These are phyloP conservation scores for Colletotrichum sp. DNA, from an alignment of 2,329 filamentous ascomycete species.

Conservation along the genomic window DNA sequence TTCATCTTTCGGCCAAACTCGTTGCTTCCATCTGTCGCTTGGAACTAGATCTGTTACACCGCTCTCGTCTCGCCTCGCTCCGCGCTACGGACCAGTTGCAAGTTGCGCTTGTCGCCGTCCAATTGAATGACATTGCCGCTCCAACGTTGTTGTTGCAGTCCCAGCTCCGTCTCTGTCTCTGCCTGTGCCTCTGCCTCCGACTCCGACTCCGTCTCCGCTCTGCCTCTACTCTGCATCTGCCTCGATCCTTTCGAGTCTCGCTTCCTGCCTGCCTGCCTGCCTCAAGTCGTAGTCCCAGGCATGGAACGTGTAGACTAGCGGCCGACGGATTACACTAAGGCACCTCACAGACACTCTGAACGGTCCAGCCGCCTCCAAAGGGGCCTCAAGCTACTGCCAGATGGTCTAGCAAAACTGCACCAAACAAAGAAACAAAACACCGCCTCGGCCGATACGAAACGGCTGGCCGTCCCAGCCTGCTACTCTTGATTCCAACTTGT, in stretches of 20 bases:
- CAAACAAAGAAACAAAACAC: slow-evolving; percentile 20
- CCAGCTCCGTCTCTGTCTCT: background rate
- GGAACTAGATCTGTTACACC: slow-evolving; percentile 13
- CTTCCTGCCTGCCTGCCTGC: background rate
- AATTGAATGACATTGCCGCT: background rate
- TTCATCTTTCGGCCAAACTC: slow-evolving; percentile 12
- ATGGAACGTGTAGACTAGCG: background rate
- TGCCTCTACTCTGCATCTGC: background rate
- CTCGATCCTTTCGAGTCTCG: background rate
- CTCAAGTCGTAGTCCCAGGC: background rate
- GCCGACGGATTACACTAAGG: slow-evolving; percentile 1
- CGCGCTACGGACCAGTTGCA: background rate
- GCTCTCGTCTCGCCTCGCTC: background rate
- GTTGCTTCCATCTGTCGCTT: slow-evolving; percentile 12
- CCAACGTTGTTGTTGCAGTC: background rate
- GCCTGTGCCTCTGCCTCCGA: background rate
- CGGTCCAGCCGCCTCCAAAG: background rate
- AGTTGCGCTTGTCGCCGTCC: background rate
- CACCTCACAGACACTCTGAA: slow-evolving; percentile 11
- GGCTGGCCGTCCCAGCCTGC: slow-evolving; percentile 2
- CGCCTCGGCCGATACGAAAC: slow-evolving; percentile 18
- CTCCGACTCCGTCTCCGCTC: background rate
- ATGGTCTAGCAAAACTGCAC: background rate
- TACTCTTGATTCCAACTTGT: background rate
- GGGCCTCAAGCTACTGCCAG: background rate